Base-by-base conservation (phyloP, 78 protist genomes). In the Polysphondylium violaceum region DNA sequence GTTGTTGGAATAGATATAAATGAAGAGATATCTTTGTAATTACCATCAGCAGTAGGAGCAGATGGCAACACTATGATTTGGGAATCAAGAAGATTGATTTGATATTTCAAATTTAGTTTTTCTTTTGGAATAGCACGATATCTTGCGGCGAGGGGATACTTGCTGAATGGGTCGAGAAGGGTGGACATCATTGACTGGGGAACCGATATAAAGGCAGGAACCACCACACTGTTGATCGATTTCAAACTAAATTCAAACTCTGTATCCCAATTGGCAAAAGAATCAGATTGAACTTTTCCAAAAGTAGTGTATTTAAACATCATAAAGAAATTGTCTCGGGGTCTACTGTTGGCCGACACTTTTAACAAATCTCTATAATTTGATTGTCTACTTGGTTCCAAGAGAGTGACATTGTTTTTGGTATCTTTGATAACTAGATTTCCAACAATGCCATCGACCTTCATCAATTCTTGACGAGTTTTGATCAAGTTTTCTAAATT, bases 261-360 rank as follows among this genome's bases (percentile, higher is more conserved):
- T 0, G 43, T 43, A 38, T 65, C 73, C 73, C 73, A 65, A 50
- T 50, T 0, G 2, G 12, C 2, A 19, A 19, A 50, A 50, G 12
- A 19, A 2, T 50, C 27, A 19, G 17, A 2, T 50, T 50, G 56
- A 50, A 50, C 56, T 50, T 50, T 14, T 19, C 27, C 53, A 47
- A 47, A 14, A n/a, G 73, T 65, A 38, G 33, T 65, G 40, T 65
- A 65, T 65, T 65, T 65, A 38, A 65, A 65, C 73, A 65, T 65
- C 11, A 51, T 65, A 38, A 65, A 65, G 73, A 65, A 65, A 38
- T 29, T 65, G 40, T 65, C 73, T n/a, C n/a, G n/a, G n/a, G n/a
- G n/a, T n/a, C n/a, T n/a, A n/a, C n/a, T n/a, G n/a, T n/a, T n/a
- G n/a, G n/a, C n/a, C n/a, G n/a, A n/a, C n/a, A n/a, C n/a, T n/a